Percentiles rank a stretch among this genome's conserved stretches.
phyloP scores from a whole-genome alignment of 208 protist genomes.

The Leishmania major region DNA sequence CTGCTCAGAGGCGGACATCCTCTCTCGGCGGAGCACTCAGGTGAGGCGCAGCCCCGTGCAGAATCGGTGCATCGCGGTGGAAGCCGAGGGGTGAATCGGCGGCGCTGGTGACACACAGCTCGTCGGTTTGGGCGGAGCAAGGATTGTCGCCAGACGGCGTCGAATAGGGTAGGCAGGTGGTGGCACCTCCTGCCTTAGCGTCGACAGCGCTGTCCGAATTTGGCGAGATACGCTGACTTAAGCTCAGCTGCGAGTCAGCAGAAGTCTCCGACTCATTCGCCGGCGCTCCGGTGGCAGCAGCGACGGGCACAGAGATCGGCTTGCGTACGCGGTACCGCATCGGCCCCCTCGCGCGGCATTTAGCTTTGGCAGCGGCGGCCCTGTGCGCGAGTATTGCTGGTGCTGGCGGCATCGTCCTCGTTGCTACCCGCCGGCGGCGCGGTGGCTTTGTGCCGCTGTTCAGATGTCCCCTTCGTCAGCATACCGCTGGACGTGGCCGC shows the following conservation, averaged over 20 bases:
- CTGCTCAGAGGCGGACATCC: background rate
- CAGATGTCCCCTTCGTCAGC: background rate
- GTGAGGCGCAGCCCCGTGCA: background rate
- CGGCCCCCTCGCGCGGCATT: background rate
- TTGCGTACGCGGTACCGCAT: background rate
- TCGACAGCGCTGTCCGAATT: background rate
- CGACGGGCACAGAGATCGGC: background rate
- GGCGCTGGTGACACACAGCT: background rate
- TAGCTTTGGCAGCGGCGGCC: background rate
- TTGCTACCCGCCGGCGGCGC: background rate
- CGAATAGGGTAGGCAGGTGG: background rate
- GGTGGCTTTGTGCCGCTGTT: background rate
- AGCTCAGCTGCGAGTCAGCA: background rate
- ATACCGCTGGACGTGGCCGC: background rate
- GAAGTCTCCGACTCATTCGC: background rate
- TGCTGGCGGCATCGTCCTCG: background rate
- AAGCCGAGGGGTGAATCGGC: conserved; percentile 5
- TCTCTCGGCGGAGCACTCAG: background rate
- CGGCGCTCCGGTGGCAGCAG: background rate
- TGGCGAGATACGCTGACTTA: background rate
- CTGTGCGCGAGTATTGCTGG: background rate
- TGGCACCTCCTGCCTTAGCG: background rate
- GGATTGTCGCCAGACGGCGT: background rate
- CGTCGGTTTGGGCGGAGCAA: background rate
- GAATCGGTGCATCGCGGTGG: background rate